These are phyloP conservation scores for Boletus huronensis DNA, from an alignment of 768 basidiomycete species.

Conservation along the genomic window DNA sequence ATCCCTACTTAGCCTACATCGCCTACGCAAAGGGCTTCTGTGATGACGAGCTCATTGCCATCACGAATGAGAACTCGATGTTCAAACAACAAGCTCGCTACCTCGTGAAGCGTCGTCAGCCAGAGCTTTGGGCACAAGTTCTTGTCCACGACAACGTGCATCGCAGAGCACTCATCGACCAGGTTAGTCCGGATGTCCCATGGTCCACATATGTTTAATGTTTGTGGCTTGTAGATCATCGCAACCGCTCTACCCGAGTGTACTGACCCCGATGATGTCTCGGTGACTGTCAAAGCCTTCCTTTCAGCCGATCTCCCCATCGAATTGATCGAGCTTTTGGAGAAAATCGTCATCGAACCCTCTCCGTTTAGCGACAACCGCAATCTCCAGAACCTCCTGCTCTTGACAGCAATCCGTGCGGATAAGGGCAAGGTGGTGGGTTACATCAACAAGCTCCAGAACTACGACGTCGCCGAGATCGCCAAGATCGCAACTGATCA, in stretches of 20 bases:
- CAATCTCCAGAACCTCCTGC: slow-evolving; percentile 91
- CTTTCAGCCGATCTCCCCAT: slow-evolving; percentile 94
- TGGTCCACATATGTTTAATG: background rate
- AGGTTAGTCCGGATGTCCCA: slow-evolving; percentile 44
- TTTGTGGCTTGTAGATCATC: slow-evolving; percentile 54
- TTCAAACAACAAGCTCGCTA: slow-evolving; percentile 99
- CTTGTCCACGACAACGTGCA: slow-evolving; percentile 85
- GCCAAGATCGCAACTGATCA: slow-evolving; percentile 96
- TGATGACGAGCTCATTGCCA: slow-evolving; percentile 93
- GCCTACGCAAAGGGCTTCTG: slow-evolving; percentile 99
- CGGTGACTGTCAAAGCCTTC: slow-evolving; percentile 98
- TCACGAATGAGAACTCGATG: slow-evolving; percentile 99
- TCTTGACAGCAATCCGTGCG: slow-evolving; percentile 93
- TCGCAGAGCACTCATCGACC: slow-evolving; percentile 91
- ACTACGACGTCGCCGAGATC: slow-evolving; percentile 93
- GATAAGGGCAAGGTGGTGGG: slow-evolving; percentile 98
- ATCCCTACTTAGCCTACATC: slow-evolving; percentile 98
- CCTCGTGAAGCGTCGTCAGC: slow-evolving; percentile 91
- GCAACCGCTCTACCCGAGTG: slow-evolving; percentile 95
- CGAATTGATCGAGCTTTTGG: slow-evolving; percentile 93
- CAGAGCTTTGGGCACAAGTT: slow-evolving; percentile 96
- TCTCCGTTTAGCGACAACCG: slow-evolving; percentile 98
- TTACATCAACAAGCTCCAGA: slow-evolving; percentile 96
- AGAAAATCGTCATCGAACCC: slow-evolving; percentile 97
- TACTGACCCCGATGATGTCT: slow-evolving; percentile 98